Conservation (phyloP, 2,329 filamentous ascomycete species). For the Colletotrichum plurivorum region DNA sequence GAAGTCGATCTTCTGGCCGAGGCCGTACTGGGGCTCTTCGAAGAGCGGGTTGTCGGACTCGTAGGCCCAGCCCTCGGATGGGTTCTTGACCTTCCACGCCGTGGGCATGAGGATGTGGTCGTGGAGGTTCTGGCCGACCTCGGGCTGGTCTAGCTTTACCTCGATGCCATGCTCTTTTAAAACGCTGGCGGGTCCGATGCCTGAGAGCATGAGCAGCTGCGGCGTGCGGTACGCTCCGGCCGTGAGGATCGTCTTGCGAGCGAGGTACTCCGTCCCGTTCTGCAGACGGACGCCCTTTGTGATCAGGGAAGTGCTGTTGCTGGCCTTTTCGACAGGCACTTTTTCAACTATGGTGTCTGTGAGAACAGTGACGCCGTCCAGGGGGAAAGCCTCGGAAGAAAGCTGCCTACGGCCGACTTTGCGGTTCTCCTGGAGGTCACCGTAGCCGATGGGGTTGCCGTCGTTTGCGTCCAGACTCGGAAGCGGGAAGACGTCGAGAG, state of each 20-base stretch:
- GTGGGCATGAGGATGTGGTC: conserved; percentile 61
- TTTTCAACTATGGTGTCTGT: conserved; percentile 44
- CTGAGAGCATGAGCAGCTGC: conserved; percentile 65
- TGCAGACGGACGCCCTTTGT: conserved; percentile 48
- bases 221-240: conserved; percentile 66
- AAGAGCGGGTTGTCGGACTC: conserved; percentile 51
- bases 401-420: conserved; percentile 44
- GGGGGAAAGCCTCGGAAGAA: conserved; percentile 43
- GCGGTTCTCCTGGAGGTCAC: conserved; percentile 48
- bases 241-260: conserved; percentile 56
- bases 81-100: conserved; percentile 49
- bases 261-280: conserved; percentile 45
- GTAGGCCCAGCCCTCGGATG: conserved; percentile 49
- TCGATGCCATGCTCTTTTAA: conserved; percentile 55
- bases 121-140: conserved; percentile 65
- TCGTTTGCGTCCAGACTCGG: conserved; percentile 46
- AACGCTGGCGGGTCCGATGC: conserved; percentile 62
- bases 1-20: conserved; percentile 55
- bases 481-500: conserved; percentile 52
- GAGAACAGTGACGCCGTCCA: conserved; percentile 46
- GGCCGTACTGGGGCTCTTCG: conserved; percentile 50
- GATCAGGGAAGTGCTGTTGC: conserved; percentile 11
- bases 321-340: conserved; percentile 29
- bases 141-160: conserved; percentile 58
- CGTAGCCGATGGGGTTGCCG: conserved; percentile 51